phyloP scores from a whole-genome alignment of 2,329 filamentous ascomycete species.

The Trichoderma simmonsii region DNA sequence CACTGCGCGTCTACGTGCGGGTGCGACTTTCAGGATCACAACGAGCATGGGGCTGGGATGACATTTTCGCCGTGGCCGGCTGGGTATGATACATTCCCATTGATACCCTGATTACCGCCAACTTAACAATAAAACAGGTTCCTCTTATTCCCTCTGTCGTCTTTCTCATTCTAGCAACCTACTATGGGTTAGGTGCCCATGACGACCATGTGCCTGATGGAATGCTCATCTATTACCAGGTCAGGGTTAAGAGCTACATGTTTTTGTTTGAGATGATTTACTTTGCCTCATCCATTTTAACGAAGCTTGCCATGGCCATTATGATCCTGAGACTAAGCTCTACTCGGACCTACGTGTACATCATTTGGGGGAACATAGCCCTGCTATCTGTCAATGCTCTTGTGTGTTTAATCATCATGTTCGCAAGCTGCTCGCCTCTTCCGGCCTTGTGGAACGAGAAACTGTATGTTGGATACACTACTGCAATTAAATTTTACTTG shows the following conservation, averaged over 20 bases:
- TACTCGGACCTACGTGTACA: background rate
- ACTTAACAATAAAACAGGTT: background rate
- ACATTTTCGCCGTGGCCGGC: background rate
- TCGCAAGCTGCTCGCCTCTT: background rate
- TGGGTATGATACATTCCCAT: background rate
- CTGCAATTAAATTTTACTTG: background rate
- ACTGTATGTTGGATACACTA: background rate
- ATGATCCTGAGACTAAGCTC: background rate
- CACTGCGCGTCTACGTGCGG: background rate
- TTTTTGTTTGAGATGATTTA: background rate
- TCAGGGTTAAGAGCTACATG: background rate
- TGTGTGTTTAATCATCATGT: background rate
- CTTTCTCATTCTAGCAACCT: background rate
- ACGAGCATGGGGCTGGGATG: background rate
- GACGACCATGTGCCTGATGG: background rate
- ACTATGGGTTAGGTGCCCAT: background rate
- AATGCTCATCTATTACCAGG: background rate
- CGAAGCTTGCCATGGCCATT: conserved; percentile 2
- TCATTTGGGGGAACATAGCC: background rate
- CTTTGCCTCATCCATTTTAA: background rate
- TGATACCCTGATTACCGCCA: background rate
- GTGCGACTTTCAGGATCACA: background rate
- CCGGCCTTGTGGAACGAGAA: background rate
- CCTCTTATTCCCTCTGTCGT: background rate
- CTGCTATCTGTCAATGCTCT: background rate